Evolutionary conservation across 2,329 filamentous ascomycete species (phyloP).

Genomic region (Myriosclerotinia scirpicola): DNA sequence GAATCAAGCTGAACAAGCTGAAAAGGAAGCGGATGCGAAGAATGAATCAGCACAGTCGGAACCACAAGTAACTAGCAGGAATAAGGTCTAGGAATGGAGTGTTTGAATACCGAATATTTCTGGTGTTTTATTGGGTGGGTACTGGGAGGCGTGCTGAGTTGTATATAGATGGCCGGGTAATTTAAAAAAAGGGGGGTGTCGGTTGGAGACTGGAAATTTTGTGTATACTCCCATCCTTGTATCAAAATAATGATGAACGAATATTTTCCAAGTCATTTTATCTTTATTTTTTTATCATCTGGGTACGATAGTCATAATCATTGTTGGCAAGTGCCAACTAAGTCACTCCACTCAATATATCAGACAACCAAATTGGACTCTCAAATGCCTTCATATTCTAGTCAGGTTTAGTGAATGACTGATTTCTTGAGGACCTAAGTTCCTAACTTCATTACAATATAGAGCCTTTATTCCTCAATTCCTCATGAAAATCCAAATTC

Average conservation of each 20-base stretch:
- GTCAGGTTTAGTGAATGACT: no score
- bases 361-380: not conserved
- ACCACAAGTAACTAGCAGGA: not conserved
- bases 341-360: not conserved
- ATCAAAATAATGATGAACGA: slow-evolving; percentile 1
- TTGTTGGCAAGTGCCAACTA: not conserved
- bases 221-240: not conserved
- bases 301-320: not conserved
- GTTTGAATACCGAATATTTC: not conserved
- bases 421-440: no score
- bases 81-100: not conserved
- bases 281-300: not conserved
- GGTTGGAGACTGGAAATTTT: not conserved
- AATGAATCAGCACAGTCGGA: slow-evolving; percentile 8
- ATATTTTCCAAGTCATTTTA: not conserved
- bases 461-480: no score
- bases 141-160: not conserved
- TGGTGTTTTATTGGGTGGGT: not conserved
- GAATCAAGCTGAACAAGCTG: slow-evolving; percentile 23
- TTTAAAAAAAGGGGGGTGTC: not conserved
- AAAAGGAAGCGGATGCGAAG: slow-evolving; percentile 25
- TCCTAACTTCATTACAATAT: no score
- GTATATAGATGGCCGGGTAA: not conserved
- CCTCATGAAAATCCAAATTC: no score
- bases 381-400: no score